A percentile compares a stretch with the other conserved stretches of the same genome.
These are phyloP conservation scores for Jasminum sambac DNA, from an alignment of 257 asterid genomes.

Conservation along the genomic window DNA sequence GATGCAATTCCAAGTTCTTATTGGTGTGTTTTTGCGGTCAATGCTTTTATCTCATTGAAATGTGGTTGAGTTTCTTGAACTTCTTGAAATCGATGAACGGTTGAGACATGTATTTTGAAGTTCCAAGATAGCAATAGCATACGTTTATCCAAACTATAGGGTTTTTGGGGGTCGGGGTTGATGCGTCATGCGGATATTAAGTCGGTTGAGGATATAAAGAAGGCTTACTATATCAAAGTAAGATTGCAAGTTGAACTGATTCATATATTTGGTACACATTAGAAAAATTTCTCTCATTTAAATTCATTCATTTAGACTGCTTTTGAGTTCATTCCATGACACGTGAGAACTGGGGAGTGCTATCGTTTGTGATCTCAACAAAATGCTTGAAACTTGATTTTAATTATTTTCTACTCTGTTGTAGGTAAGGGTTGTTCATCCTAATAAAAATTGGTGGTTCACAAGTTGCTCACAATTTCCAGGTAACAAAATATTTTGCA, in stretches of 20 bases:
- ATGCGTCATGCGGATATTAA: too few species aligned
- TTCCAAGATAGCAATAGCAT: too few species aligned
- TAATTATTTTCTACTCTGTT: neutral
- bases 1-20: too few species aligned
- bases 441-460: constrained; percentile 82
- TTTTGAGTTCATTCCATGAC: constrained; percentile 12
- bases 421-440: constrained; percentile 80
- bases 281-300: neutral
- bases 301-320: neutral
- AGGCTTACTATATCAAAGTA: constrained; percentile 79
- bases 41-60: too few species aligned
- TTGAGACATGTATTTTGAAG: too few species aligned
- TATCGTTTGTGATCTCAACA: neutral
- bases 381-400: constrained; percentile 7
- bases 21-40: too few species aligned
- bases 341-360: constrained; percentile 14
- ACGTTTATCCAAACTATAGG: too few species aligned
- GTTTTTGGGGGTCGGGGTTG: constrained; percentile 61
- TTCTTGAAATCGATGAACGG: too few species aligned
- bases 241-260: constrained; percentile 4
- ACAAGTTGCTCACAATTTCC: constrained; percentile 75
- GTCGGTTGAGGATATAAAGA: constrained; percentile 64
- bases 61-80: too few species aligned
- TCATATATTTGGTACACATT: neutral
- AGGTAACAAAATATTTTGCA: constrained; percentile 34